Percentiles rank a stretch among this genome's conserved stretches.
phyloP scores from a whole-genome alignment of 169 alveolate genomes.

The Babesia sp. region DNA sequence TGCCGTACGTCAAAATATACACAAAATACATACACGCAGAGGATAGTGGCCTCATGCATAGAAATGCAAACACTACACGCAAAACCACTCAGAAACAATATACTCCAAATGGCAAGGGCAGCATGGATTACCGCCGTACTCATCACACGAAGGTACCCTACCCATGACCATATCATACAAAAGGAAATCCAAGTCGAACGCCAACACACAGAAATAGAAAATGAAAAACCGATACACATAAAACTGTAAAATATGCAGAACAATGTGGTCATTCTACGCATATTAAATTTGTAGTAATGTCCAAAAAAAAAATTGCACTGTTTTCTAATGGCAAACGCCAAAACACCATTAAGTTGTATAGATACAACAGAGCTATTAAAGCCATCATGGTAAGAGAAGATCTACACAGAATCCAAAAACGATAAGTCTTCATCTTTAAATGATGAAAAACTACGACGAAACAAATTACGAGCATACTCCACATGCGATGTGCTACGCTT shows the following conservation, averaged over 20 bases:
- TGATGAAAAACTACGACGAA: background rate
- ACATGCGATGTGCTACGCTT: background rate
- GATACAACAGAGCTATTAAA: too few species aligned
- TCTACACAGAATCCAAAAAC: slow-evolving; percentile 4
- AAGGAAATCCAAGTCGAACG: slow-evolving; percentile 9
- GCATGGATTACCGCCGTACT: slow-evolving; percentile 63
- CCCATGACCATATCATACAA: slow-evolving; percentile 1
- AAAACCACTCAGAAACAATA: slow-evolving; percentile 35
- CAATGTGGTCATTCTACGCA: too few species aligned
- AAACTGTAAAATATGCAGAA: too few species aligned
- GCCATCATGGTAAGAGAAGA: too few species aligned
- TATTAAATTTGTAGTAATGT: too few species aligned
- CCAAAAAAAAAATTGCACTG: too few species aligned
- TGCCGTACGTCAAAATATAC: slow-evolving; percentile 32
- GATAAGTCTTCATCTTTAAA: background rate
- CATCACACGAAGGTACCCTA: slow-evolving; percentile 29
- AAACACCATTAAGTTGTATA: too few species aligned
- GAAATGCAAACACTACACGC: slow-evolving; percentile 39
- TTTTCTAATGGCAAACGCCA: too few species aligned
- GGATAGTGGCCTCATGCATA: slow-evolving; percentile 29
- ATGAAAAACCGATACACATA: too few species aligned
- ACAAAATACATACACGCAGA: slow-evolving; percentile 7
- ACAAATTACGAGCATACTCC: slow-evolving; percentile 1
- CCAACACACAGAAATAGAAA: too few species aligned
- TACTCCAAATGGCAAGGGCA: slow-evolving; percentile 46